phyloP scores from a whole-genome alignment of 2,329 filamentous ascomycete species.

The Arthrobotrys musiformis region DNA sequence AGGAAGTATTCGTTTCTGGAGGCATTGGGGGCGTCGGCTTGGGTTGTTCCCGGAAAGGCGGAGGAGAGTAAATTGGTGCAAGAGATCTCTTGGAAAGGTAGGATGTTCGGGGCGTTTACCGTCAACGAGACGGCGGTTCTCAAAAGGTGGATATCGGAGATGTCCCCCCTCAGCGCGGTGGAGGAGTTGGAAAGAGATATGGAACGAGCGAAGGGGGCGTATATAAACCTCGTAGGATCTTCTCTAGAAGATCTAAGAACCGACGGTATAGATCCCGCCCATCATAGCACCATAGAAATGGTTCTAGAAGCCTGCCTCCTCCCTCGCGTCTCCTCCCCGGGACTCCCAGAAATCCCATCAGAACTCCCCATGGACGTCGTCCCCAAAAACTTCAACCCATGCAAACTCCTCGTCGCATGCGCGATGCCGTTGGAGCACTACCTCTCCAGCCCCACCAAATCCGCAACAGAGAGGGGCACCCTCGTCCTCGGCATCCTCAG shows the following conservation, averaged over 20 bases:
- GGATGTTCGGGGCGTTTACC: constrained; percentile 68
- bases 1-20: constrained; percentile 63
- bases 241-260: constrained; percentile 32
- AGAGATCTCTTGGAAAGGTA: constrained; percentile 65
- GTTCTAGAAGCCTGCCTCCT: not conserved
- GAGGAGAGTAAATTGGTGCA: constrained; percentile 63
- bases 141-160: constrained; percentile 63
- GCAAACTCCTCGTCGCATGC: constrained; percentile 62
- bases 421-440: constrained; percentile 62
- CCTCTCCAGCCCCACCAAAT: constrained; percentile 62
- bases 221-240: constrained; percentile 9
- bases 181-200: constrained; percentile 7
- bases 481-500: constrained; percentile 63
- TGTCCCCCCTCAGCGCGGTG: constrained; percentile 56
- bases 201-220: constrained; percentile 21
- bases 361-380: constrained; percentile 8
- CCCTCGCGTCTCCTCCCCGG: too few relatives aligned
- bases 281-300: not conserved
- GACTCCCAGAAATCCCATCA: constrained; percentile 27
- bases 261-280: constrained; percentile 23
- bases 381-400: constrained; percentile 36
- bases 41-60: constrained; percentile 64
- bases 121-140: constrained; percentile 63
- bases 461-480: constrained; percentile 61
- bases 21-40: constrained; percentile 62